A percentile compares a stretch with the other conserved stretches of the same genome.
These are phyloP conservation scores for Chimonanthus praecox DNA, from an alignment of 164 flowering plant genomes.

Conservation along the genomic window DNA sequence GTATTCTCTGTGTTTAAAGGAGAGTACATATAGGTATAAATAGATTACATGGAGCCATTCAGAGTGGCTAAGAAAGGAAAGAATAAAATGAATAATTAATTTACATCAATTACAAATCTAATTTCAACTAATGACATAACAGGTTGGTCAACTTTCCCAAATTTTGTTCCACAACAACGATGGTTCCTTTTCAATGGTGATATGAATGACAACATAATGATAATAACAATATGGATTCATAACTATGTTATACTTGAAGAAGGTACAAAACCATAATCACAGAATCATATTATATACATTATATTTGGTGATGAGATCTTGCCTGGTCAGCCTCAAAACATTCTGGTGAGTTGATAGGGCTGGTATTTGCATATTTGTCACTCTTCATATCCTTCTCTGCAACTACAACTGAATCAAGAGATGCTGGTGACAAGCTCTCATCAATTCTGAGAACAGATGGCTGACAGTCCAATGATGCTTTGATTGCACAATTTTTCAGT, in stretches of 20 bases:
- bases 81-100: no score
- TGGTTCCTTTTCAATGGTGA: no score
- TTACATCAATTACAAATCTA: no score
- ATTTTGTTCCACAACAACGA: no score
- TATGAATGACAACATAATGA: no score
- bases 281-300: background rate
- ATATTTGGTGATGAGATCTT: background rate
- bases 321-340: constrained; percentile 81
- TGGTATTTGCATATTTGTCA: constrained; percentile 45
- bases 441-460: constrained; percentile 53
- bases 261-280: background rate
- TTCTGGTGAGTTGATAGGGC: constrained; percentile 55
- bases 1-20: no score
- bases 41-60: no score
- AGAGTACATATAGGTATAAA: no score
- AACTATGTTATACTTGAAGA: background rate
- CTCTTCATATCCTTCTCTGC: constrained; percentile 52
- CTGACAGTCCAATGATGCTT: constrained; percentile 50
- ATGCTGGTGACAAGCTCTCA: constrained; percentile 67
- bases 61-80: no score
- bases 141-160: no score
- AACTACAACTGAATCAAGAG: constrained; percentile 70
- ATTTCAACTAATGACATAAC: no score
- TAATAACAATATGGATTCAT: no score
- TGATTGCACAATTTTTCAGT: constrained; percentile 39